A percentile compares a stretch with the other conserved stretches of the same genome.
Conservation (phyloP, 805 yeast species). For the Brettanomyces naardenensis region DNA sequence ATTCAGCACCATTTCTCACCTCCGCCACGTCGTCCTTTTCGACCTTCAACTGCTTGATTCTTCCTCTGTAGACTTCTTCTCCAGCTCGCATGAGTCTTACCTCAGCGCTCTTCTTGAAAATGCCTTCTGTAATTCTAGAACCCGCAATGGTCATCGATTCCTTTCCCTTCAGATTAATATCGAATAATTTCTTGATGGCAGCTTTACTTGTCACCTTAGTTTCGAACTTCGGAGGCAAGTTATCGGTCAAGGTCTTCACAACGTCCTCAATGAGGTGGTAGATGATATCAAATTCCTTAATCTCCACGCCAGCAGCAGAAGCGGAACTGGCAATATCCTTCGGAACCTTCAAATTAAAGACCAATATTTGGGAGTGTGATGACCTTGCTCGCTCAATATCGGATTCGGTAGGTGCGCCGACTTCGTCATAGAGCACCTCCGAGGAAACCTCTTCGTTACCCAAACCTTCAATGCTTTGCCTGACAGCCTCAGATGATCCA, state of each 20-base stretch:
- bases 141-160: slow-evolving; percentile 71
- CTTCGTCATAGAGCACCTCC: slow-evolving; percentile 62
- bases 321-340: slow-evolving; percentile 57
- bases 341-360: slow-evolving; percentile 70
- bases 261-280: slow-evolving; percentile 86
- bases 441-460: slow-evolving; percentile 83
- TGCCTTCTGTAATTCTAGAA: slow-evolving; percentile 68
- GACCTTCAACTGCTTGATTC: slow-evolving; percentile 65
- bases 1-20: slow-evolving; percentile 80
- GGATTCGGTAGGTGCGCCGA: slow-evolving; percentile 65
- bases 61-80: slow-evolving; percentile 28
- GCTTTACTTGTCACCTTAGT: slow-evolving; percentile 59
- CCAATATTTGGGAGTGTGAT: slow-evolving; percentile 65
- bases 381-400: slow-evolving; percentile 63
- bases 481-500: slow-evolving; percentile 92
- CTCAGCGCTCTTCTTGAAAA: slow-evolving; percentile 47
- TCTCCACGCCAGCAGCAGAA: slow-evolving; percentile 42
- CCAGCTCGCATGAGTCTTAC: slow-evolving; percentile 41
- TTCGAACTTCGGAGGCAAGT: slow-evolving; percentile 60
- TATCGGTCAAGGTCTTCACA: slow-evolving; percentile 48
- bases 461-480: slow-evolving; percentile 68
- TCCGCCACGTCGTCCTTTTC: slow-evolving; percentile 72
- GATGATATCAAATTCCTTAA: slow-evolving; percentile 69
- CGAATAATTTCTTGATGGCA: slow-evolving; percentile 63
- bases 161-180: slow-evolving; percentile 52